Base-by-base conservation (phyloP, 2,329 filamentous ascomycete species). In the Claviceps arundinis region DNA sequence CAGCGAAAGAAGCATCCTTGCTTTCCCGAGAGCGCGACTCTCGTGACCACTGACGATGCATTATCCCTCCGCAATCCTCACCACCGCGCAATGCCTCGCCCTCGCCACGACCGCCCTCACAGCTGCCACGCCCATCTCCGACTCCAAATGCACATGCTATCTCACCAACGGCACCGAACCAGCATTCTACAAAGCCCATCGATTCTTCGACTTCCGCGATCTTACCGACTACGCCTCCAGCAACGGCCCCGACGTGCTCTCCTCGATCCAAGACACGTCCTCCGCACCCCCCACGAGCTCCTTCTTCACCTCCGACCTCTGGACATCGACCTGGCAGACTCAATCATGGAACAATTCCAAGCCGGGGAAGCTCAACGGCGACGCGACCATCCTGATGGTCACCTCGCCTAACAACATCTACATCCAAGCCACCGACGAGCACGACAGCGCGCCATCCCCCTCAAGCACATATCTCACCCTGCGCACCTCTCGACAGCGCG, bases 131-230 rank as follows among this genome's bases (percentile, higher is more conserved):
- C 11, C 37, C 34, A 42, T 54, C n/a, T 30, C 38, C 13, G 66
- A 69, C 50, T 58, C 62, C 26, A 59, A 63, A 43, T 78, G 75
- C 60, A 64, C 66, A 52, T 77, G 75, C 59, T 78, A 48, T 57
- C 60, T 73, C 48, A 74, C 70, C 57, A 75, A 77, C 56, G 71
- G 67, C 45, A 70, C 67, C 13, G 65, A 65, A 44, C 60, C 66
- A 24, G 59, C 60, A 43, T 77, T 70, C 62, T 77, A 73, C 57
- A 62, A 65, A 17, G 62, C 65, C 17, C 75, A 75, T 59, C 58
- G 62, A 40, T 77, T 78, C 63, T 74, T 72, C 56, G 75, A 78
- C 61, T 78, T 76, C 56, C 65, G 74, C 46, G 62, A 61, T 41
- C 67, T 74, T 19, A 43, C 61, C 2, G 57, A 71, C 24, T 68